Conservation (phyloP, 83 land plant genomes). For the Isoetes engelmannii region DNA sequence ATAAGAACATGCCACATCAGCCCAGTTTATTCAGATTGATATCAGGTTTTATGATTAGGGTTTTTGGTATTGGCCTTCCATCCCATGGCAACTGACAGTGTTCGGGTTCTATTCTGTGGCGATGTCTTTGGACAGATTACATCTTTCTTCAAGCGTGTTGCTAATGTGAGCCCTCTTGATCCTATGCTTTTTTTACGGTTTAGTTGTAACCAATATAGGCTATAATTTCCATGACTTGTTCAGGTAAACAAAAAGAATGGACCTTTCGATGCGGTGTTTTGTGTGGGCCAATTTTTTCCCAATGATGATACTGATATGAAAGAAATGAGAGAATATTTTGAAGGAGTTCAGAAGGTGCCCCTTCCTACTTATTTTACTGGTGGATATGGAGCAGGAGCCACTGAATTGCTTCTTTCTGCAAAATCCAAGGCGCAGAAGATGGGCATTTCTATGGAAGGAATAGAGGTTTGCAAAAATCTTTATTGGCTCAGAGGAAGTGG, state of each 20-base stretch:
- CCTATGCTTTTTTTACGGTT: neutral
- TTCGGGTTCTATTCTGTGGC: conserved; percentile 71
- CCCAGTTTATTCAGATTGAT: too few species aligned
- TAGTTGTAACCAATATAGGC: neutral
- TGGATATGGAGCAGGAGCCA: conserved; percentile 66
- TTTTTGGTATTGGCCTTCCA: too few species aligned
- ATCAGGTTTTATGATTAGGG: too few species aligned
- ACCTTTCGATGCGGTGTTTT: conserved; percentile 84
- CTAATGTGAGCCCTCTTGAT: conserved; percentile 33
- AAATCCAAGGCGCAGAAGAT: conserved; percentile 30
- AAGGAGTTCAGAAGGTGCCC: conserved; percentile 53
- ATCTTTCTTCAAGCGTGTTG: conserved; percentile 74
- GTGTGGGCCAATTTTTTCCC: conserved; percentile 98
- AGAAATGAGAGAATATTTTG: conserved; percentile 49
- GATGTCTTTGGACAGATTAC: conserved; percentile 74
- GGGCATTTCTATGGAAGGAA: conserved; percentile 69
- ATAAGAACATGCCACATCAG: too few species aligned
- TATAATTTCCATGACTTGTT: neutral
- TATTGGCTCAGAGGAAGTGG: conserved; percentile 93
- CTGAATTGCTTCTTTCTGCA: conserved; percentile 48
- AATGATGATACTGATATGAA: conserved; percentile 39
- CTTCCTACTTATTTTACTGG: conserved; percentile 90
- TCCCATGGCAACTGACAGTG: neutral
- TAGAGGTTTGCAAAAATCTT: conserved; percentile 57
- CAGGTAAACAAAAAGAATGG: conserved; percentile 92